Conservation (phyloP, 805 yeast genomes). For the Starmera caribaea region DNA sequence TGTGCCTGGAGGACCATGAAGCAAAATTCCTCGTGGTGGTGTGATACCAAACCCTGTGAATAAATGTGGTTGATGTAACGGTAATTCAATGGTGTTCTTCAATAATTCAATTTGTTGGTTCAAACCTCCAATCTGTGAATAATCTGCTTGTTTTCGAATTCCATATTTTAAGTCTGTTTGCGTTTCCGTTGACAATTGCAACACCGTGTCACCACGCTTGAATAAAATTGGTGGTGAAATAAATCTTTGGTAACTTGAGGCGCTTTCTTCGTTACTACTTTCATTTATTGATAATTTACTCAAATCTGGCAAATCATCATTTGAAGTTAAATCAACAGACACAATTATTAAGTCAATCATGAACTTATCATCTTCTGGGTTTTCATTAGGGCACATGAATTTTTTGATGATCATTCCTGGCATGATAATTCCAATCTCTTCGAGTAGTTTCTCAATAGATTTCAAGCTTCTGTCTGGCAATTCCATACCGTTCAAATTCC, state of each 20-base stretch:
- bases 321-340: slow-evolving; percentile 6
- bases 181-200: slow-evolving; percentile 14
- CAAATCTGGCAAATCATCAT: slow-evolving; percentile 28
- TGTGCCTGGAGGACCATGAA: slow-evolving; percentile 97
- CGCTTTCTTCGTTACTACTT: slow-evolving; percentile 5
- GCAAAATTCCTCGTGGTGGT: slow-evolving; percentile 88
- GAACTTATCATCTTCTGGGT: slow-evolving; percentile 10
- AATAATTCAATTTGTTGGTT: slow-evolving; percentile 49
- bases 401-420: slow-evolving; percentile 38
- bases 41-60: slow-evolving; percentile 79
- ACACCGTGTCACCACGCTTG: slow-evolving; percentile 23
- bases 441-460: slow-evolving; percentile 31
- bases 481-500: slow-evolving; percentile 14
- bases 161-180: slow-evolving; percentile 29
- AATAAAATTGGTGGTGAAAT: slow-evolving; percentile 41
- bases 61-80: slow-evolving; percentile 66
- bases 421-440: slow-evolving; percentile 50
- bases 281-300: slow-evolving; percentile 25
- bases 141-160: slow-evolving; percentile 34
- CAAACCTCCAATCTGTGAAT: slow-evolving; percentile 71
- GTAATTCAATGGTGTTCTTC: slow-evolving; percentile 64
- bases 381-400: slow-evolving; percentile 10
- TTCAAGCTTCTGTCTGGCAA: slow-evolving; percentile 19
- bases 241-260: slow-evolving; percentile 15
- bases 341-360: slow-evolving; percentile 10